Evolutionary conservation across 2,329 filamentous ascomycete species (phyloP).

Genomic region (Hypoxylon sp.): DNA sequence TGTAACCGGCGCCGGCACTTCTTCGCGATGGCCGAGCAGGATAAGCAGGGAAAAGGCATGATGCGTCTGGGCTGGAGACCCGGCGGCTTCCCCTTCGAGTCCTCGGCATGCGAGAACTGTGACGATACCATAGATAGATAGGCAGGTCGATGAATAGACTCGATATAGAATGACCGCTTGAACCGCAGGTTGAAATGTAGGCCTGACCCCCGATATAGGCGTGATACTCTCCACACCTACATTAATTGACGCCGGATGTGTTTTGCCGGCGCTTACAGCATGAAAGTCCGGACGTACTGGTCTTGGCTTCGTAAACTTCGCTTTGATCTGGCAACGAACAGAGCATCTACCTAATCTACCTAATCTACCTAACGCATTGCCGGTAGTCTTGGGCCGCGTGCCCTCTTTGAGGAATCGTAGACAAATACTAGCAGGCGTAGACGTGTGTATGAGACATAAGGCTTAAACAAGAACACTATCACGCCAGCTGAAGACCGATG

Average conservation of each 20-base stretch:
- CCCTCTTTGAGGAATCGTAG: too few species aligned
- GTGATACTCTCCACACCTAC: not conserved
- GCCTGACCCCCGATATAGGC: not conserved
- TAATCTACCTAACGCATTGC: not conserved
- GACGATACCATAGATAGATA: slow-evolving; percentile 51
- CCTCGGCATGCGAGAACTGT: slow-evolving; percentile 35
- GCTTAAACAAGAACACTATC: too few species aligned
- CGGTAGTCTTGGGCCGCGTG: too few species aligned
- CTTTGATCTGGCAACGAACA: not conserved
- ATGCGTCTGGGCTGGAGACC: slow-evolving; percentile 49
- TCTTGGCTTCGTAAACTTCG: not conserved
- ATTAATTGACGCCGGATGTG: not conserved
- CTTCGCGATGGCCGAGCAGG: slow-evolving; percentile 44
- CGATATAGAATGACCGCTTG: slow-evolving; percentile 25
- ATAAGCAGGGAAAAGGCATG: slow-evolving; percentile 39
- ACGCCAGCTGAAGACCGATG: not conserved
- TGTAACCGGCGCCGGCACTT: slow-evolving; percentile 46
- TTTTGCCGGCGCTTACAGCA: not conserved
- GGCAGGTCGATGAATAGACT: slow-evolving; percentile 49
- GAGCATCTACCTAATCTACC: not conserved
- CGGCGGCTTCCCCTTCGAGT: slow-evolving; percentile 41
- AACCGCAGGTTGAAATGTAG: not conserved
- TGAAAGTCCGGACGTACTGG: not conserved
- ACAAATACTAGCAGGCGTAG: too few species aligned
- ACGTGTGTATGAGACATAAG: too few species aligned